Percentiles rank a stretch among this genome's conserved stretches.
phyloP scores from a whole-genome alignment of 148 eudicot species.

The Nepenthes gracilis region DNA sequence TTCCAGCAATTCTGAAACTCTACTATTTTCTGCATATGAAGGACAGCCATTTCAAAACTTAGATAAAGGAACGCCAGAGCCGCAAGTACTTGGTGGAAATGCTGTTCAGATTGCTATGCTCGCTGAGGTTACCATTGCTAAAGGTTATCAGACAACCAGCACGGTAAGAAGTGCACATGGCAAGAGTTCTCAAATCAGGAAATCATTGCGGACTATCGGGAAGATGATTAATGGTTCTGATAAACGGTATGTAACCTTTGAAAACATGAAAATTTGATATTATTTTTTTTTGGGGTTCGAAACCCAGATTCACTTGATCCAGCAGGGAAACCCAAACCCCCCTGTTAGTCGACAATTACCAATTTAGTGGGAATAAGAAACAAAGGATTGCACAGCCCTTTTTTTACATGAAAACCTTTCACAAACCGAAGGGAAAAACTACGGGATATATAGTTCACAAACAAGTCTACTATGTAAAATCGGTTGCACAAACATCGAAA shows the following conservation, averaged over 20 bases:
- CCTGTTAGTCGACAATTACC: too few species aligned
- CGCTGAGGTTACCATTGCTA: constrained; percentile 6
- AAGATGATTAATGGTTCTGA: constrained; percentile 82
- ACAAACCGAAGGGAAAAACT: too few species aligned
- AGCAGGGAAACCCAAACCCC: too few species aligned
- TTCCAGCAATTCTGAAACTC: neutral
- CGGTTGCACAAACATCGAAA: too few species aligned
- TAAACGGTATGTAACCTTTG: constrained; percentile 34
- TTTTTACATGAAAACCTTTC: neutral
- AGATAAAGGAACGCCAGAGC: constrained; percentile 33
- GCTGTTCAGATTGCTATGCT: constrained; percentile 11
- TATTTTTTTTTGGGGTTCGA: neutral
- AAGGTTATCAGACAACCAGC: constrained; percentile 26
- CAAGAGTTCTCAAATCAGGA: constrained; percentile 71
- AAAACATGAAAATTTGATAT: too few species aligned
- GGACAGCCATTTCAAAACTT: constrained; percentile 18
- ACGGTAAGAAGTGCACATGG: constrained; percentile 25
- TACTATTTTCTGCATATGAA: neutral
- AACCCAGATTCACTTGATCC: too few species aligned
- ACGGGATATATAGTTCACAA: too few species aligned
- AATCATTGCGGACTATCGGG: constrained; percentile 74
- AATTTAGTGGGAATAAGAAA: too few species aligned
- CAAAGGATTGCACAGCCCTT: neutral
- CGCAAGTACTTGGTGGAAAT: constrained; percentile 8
- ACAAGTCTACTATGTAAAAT: too few species aligned